Conservation (phyloP, 23 red algal genomes). For the Gracilaria domingensis region DNA sequence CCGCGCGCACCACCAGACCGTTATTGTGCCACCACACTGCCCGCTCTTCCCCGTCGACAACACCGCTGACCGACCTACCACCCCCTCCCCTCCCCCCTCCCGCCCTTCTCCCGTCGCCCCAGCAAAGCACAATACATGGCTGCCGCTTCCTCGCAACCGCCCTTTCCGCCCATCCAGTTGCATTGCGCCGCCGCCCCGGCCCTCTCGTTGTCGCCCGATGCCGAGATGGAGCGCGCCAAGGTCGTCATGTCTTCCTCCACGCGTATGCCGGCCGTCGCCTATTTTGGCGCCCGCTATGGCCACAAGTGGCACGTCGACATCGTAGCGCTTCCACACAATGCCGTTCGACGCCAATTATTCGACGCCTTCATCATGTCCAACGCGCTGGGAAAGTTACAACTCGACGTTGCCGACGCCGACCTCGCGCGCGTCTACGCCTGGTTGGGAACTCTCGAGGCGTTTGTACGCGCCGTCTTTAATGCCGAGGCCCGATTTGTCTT, state of each 20-base stretch:
- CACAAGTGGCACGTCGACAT: slow-evolving; percentile 72
- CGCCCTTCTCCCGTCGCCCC: background rate
- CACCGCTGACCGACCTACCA: background rate
- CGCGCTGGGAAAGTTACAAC: slow-evolving; percentile 53
- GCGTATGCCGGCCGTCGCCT: slow-evolving; percentile 65
- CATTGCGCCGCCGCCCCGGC: slow-evolving; percentile 56
- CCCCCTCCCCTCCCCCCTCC: background rate
- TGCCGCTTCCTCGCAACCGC: background rate
- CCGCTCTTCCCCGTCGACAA: background rate
- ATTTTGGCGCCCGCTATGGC: slow-evolving; percentile 55
- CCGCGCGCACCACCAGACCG: background rate
- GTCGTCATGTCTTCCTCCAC: slow-evolving; percentile 57
- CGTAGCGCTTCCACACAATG: slow-evolving; percentile 69
- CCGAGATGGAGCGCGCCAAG: slow-evolving; percentile 63
- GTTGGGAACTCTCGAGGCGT: slow-evolving; percentile 64
- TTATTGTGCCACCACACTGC: background rate
- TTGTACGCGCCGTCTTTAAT: slow-evolving; percentile 55
- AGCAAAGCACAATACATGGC: slow-evolving; percentile 8
- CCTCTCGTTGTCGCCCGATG: slow-evolving; percentile 24
- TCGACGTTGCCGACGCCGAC: slow-evolving; percentile 63
- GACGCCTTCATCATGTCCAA: slow-evolving; percentile 76
- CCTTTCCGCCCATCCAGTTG: slow-evolving; percentile 55
- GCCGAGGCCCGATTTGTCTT: slow-evolving; percentile 63
- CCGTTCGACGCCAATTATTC: slow-evolving; percentile 60
- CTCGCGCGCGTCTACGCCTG: slow-evolving; percentile 69